These are phyloP conservation scores for Xanthoparmelia taractica DNA, from an alignment of 495 filamentous ascomycete species.

Conservation along the genomic window DNA sequence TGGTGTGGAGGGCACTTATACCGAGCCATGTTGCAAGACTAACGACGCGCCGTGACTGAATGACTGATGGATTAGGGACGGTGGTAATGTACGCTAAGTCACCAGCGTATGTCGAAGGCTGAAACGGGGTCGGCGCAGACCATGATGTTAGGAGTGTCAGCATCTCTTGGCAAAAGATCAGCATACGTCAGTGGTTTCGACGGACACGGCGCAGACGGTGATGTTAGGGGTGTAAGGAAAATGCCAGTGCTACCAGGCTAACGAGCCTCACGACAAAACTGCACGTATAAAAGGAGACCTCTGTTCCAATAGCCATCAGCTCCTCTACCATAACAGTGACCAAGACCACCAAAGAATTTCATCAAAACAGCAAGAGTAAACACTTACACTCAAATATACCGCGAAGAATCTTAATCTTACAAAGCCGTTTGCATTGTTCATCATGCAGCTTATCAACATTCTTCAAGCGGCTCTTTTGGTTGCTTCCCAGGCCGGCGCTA, in stretches of 20 bases:
- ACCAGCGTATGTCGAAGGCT: not conserved
- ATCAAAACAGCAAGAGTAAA: not conserved
- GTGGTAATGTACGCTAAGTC: too few species aligned
- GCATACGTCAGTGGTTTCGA: not conserved
- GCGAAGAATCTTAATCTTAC: not conserved
- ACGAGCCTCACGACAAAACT: not conserved
- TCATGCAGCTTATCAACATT: constrained; percentile 1
- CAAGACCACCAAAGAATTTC: not conserved
- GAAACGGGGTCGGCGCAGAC: not conserved
- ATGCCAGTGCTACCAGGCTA: too few species aligned
- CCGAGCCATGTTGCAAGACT: too few species aligned
- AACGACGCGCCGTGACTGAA: not conserved
- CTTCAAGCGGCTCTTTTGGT: not conserved
- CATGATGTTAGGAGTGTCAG: not conserved
- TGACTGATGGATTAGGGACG: too few species aligned
- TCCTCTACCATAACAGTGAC: not conserved
- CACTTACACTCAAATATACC: not conserved
- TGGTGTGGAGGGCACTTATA: too few species aligned
- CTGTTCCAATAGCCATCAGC: not conserved
- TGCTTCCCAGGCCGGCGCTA: not conserved
- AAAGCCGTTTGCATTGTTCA: not conserved
- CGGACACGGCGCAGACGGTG: not conserved
- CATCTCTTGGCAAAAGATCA: not conserved
- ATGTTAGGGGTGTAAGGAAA: not conserved
- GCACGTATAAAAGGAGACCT: not conserved